Base-by-base conservation (phyloP, 805 yeast species). In the Zygosaccharomyces siamensis region DNA sequence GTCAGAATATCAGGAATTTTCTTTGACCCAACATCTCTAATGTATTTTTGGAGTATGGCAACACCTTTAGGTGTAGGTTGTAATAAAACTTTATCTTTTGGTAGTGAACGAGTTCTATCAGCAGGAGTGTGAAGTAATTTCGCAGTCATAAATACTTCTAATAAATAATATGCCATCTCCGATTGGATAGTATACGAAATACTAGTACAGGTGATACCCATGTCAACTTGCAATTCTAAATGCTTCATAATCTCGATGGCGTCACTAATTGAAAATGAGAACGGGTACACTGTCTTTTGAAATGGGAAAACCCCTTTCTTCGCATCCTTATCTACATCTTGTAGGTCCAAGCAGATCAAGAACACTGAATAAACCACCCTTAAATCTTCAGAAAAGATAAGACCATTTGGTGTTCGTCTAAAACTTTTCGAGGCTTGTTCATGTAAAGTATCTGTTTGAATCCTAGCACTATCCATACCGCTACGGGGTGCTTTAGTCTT, bases 11-110 rank as follows among this genome's bases (percentile, higher is more conserved):
- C 59, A 0, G 83, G 83, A 23, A 69, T 58, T 12, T 65, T 64
- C 39, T 68, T 72, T 42, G 81, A 63, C 0, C 89, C 95, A 41
- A 75, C 64, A 37, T 71, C 76, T 44, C 72, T 70, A 52, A 84
- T 80, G 62, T 83, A 88, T 14, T 73, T 70, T 43, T 79, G 80
- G 2, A 90, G 65, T 0, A 88, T 60, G 0, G 89, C 82, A 6
- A 89, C 80, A 1, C 97, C 98, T 60, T 92, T 92, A 0, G 97
- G 89, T 0, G 97, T 88, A 3, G 96, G 96, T 61, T 92, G 97
- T 26, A 88, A 61, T 2, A 71, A 51, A 0, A 72, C 69, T 3
- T 67, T 70, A 0, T 59, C 67, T 44, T 75, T 75, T 5, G 82
- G 73, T 37, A 62, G 68, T 11, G 62, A 54, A 38, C 85, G 62